A percentile compares a stretch with the other conserved stretches of the same genome.
Evolutionary conservation across 192 early-diverging fungal species (phyloP).

Genomic region (Coemansia sp.): DNA sequence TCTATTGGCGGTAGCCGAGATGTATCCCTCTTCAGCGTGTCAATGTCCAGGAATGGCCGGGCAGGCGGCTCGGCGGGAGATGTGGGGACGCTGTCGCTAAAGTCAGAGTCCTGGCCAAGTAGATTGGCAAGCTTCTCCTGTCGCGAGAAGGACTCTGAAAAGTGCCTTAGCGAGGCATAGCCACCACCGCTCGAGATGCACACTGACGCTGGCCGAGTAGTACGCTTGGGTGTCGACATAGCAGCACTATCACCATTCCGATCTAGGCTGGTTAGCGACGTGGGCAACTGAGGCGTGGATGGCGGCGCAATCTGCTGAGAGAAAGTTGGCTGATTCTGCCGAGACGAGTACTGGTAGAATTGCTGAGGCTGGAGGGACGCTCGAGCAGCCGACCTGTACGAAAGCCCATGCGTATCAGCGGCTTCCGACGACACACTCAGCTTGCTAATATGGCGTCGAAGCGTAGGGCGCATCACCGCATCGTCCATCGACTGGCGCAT

Average conservation of each 20-base stretch:
- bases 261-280: neutral
- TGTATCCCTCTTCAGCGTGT: constrained; percentile 2
- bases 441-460: constrained; percentile 43
- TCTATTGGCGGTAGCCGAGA: neutral
- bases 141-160: constrained; percentile 34
- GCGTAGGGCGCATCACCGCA: constrained; percentile 27
- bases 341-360: constrained; percentile 26
- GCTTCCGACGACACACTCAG: constrained; percentile 49
- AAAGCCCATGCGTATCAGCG: constrained; percentile 12
- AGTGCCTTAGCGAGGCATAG: constrained; percentile 20
- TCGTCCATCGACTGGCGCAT: constrained; percentile 54
- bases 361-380: constrained; percentile 45
- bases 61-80: constrained; percentile 34
- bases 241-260: constrained; percentile 8
- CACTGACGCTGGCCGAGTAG: constrained; percentile 46
- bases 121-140: constrained; percentile 48
- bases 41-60: constrained; percentile 12
- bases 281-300: constrained; percentile 1
- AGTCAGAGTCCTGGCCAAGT: constrained; percentile 37
- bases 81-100: constrained; percentile 37
- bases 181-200: constrained; percentile 22
- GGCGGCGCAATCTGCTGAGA: neutral
- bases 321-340: constrained; percentile 10
- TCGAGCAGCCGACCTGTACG: constrained; percentile 23
- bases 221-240: constrained; percentile 8